Evolutionary conservation across 2,329 filamentous ascomycete species (phyloP), one percentile per base, ranked within the genome.

Genomic region (Proliferodiscus dingleyae): DNA sequence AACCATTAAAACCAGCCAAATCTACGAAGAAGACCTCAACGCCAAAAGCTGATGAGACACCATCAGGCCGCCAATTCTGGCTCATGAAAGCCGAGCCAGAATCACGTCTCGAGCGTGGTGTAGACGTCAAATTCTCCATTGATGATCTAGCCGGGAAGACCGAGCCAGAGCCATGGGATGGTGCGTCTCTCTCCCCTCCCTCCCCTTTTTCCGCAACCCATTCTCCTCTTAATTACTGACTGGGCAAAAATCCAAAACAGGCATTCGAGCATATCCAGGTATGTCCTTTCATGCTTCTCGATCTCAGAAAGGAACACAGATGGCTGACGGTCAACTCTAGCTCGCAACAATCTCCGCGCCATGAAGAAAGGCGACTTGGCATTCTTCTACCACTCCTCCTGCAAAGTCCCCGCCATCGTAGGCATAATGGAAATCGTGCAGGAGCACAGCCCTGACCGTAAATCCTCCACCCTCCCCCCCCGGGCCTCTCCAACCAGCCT

Each of bases 361-460:
- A 98, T 98, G 93, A 89, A 87, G 58, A 81, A 83, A 45, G 90
- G 90, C 41, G 93, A 98, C 62, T 74, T 90, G 24, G 90, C 89
- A 21, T 97, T 98, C 70, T 97, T 98, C 70, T 97, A 97, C 64
- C 91, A 96, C 67, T 95, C 87, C 37, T 95, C 93, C 60, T 93
- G 87, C 68, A 95, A 94, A 64, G 78, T 84, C 19, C 89, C 90
- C 0, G 91, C 87, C 2, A 89, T 97, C 38, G 89, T 84, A 1
- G 90, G 90, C 2, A 79, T 84, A 15, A 90, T 95, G 85, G 86
- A 93, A 60, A 86, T 98, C 52, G 89, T 94, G 13, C 75, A 80
- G 53, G 90, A 95, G 62, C 85, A 88, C 55, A 83, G 84, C 2
- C 77, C 87, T 7, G 93, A 98, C 59, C 69, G 85, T 87, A 68